A percentile compares a stretch with the other conserved stretches of the same genome.
These are phyloP conservation scores for Nannochloropsis salina DNA, from an alignment of 108 stramenopile genomes.

Conservation along the genomic window DNA sequence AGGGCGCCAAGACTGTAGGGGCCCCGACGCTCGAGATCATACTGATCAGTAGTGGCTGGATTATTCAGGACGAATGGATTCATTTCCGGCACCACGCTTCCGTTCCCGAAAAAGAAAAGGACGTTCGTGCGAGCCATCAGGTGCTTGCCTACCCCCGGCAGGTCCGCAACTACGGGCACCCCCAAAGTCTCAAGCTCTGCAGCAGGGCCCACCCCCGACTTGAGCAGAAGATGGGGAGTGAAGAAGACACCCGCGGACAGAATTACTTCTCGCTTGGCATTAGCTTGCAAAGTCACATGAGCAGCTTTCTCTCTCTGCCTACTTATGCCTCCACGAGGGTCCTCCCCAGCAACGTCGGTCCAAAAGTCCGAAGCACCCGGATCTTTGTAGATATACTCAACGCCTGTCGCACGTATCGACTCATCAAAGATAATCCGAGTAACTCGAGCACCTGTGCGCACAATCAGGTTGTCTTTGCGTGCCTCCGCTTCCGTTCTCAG, in stretches of 20 bases:
- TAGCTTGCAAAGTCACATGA: neutral
- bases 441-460: neutral
- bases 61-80: neutral
- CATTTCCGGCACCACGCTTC: neutral
- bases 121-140: slow-evolving; percentile 34
- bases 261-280: neutral
- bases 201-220: slow-evolving; percentile 59
- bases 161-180: slow-evolving; percentile 21
- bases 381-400: neutral
- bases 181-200: slow-evolving; percentile 32
- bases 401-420: neutral
- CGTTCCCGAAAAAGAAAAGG: neutral
- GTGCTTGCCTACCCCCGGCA: slow-evolving; percentile 56
- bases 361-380: neutral
- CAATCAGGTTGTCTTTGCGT: neutral
- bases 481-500: neutral
- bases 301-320: neutral
- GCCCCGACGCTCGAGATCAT: slow-evolving; percentile 3
- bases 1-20: neutral
- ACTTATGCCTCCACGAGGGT: neutral
- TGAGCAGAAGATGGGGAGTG: slow-evolving; percentile 44
- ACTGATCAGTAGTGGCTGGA: neutral
- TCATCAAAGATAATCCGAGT: neutral
- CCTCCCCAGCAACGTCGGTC: neutral
- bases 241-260: neutral